A percentile compares a stretch with the other conserved stretches of the same genome.
These are phyloP conservation scores for Leptographium lundbergii DNA, from an alignment of 2,329 filamentous ascomycete genomes.

Conservation along the genomic window DNA sequence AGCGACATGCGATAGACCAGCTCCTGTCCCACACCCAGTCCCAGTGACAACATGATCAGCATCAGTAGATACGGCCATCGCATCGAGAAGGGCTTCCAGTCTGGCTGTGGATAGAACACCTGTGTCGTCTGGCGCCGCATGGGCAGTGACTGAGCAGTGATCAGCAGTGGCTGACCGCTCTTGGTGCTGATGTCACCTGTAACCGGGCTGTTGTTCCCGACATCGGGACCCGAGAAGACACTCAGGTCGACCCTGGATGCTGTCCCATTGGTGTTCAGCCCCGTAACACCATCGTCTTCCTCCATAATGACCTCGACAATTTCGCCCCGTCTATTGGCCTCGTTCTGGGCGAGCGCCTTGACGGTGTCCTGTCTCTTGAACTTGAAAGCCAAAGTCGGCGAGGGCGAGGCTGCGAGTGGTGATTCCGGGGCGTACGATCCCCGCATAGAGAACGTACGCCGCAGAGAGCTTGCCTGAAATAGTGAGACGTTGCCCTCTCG, in stretches of 20 bases:
- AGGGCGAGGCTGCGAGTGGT: slow-evolving; percentile 1
- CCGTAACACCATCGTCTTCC: slow-evolving; percentile 15
- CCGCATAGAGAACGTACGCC: slow-evolving; percentile 8
- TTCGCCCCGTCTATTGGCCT: slow-evolving; percentile 47
- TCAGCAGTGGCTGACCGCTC: slow-evolving; percentile 6
- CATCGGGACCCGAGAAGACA: slow-evolving; percentile 31
- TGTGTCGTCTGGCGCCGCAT: slow-evolving; percentile 27
- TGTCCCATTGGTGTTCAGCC: slow-evolving; percentile 21
- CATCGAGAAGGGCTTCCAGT: slow-evolving; percentile 58
- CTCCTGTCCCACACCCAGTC: slow-evolving; percentile 40
- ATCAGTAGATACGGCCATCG: slow-evolving; percentile 44
- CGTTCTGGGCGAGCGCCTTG: slow-evolving; percentile 38
- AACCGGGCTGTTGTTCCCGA: slow-evolving; percentile 2
- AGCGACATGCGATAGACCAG: slow-evolving; percentile 38
- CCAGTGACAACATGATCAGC: slow-evolving; percentile 40
- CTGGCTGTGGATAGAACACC: slow-evolving; percentile 48
- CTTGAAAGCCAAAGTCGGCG: background rate
- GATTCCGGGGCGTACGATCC: slow-evolving; percentile 1
- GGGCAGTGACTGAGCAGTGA: slow-evolving; percentile 6
- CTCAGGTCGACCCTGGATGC: slow-evolving; percentile 35
- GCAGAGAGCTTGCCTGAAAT: background rate
- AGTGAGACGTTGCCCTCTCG: background rate
- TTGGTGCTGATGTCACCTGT: background rate
- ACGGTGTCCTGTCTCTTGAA: slow-evolving; percentile 24
- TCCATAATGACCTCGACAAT: slow-evolving; percentile 47